phyloP scores from a whole-genome alignment of 169 alveolate genomes.

The Toxoplasma gondii region DNA sequence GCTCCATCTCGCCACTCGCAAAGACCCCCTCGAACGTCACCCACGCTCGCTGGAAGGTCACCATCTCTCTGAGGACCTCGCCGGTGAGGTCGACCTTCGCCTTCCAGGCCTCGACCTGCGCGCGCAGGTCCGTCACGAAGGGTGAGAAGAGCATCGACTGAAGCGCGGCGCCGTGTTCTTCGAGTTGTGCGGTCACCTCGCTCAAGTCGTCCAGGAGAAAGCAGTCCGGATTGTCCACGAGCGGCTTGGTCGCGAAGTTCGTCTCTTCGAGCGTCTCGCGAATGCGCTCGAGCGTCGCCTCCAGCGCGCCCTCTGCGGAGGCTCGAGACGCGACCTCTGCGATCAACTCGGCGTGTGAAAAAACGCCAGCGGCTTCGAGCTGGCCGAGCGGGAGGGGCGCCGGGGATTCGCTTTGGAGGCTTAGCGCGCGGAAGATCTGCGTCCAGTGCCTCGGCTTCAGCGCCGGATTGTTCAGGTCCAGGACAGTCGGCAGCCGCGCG shows the following conservation, averaged over 20 bases:
- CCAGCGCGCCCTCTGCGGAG: slow-evolving; percentile 80
- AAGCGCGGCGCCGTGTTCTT: slow-evolving; percentile 87
- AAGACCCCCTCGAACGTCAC: slow-evolving; percentile 5
- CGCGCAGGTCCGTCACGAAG: slow-evolving; percentile 89
- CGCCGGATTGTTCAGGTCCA: slow-evolving; percentile 81
- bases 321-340: slow-evolving; percentile 82
- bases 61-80: slow-evolving; percentile 65
- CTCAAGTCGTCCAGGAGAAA: slow-evolving; percentile 75
- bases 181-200: slow-evolving; percentile 83
- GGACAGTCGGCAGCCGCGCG: slow-evolving; percentile 76
- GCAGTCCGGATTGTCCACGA: slow-evolving; percentile 81
- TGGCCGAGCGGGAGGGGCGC: slow-evolving; percentile 53
- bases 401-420: not conserved
- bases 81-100: slow-evolving; percentile 88
- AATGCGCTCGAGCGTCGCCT: slow-evolving; percentile 78
- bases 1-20: not conserved
- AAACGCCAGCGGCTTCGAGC: slow-evolving; percentile 71
- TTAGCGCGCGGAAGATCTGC: slow-evolving; percentile 51
- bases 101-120: slow-evolving; percentile 89
- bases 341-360: slow-evolving; percentile 70
- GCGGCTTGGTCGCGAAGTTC: slow-evolving; percentile 78
- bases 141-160: slow-evolving; percentile 91
- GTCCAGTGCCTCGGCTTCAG: slow-evolving; percentile 85
- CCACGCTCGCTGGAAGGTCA: slow-evolving; percentile 10
- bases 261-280: slow-evolving; percentile 83